phyloP scores from a whole-genome alignment of 768 basidiomycete genomes.

The Rubroboletus satanas region DNA sequence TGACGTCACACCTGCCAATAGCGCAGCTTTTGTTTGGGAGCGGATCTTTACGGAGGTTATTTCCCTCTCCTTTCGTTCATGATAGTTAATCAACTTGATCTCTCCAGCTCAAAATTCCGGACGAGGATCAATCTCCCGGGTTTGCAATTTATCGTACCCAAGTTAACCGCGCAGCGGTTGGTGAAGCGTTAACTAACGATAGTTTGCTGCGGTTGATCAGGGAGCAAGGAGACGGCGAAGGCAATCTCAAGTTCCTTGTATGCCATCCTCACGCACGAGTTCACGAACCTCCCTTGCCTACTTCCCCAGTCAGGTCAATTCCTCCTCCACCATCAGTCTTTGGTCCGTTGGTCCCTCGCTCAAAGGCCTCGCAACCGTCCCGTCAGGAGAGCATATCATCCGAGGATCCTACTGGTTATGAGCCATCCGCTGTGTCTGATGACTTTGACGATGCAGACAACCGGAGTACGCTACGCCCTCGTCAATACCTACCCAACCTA shows the following conservation, averaged over 20 bases:
- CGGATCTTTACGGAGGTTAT: conserved; percentile 75
- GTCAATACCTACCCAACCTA: conserved; percentile 29
- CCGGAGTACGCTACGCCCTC: conserved; percentile 45
- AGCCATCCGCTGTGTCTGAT: conserved; percentile 49
- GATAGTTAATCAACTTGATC: neutral
- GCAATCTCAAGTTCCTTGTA: conserved; percentile 81
- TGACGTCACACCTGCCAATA: conserved; percentile 62
- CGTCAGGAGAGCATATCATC: conserved; percentile 72
- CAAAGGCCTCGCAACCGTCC: conserved; percentile 46
- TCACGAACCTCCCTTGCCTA: conserved; percentile 46
- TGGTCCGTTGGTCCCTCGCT: conserved; percentile 49
- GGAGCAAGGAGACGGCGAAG: conserved; percentile 69
- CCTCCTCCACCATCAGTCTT: conserved; percentile 48
- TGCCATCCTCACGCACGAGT: conserved; percentile 60
- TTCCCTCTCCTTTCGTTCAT: conserved; percentile 7
- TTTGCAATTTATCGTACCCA: conserved; percentile 86
- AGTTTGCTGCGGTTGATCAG: conserved; percentile 68
- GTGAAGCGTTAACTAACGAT: conserved; percentile 69
- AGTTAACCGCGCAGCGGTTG: conserved; percentile 73
- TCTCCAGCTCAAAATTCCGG: conserved; percentile 67
- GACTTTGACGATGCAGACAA: conserved; percentile 59
- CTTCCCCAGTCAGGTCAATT: conserved; percentile 43
- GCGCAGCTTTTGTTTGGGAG: conserved; percentile 70
- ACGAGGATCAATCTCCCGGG: conserved; percentile 69
- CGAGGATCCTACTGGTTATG: conserved; percentile 61